Conservation (phyloP, 2,329 filamentous ascomycete genomes). For the Stemphylium lycopersici region DNA sequence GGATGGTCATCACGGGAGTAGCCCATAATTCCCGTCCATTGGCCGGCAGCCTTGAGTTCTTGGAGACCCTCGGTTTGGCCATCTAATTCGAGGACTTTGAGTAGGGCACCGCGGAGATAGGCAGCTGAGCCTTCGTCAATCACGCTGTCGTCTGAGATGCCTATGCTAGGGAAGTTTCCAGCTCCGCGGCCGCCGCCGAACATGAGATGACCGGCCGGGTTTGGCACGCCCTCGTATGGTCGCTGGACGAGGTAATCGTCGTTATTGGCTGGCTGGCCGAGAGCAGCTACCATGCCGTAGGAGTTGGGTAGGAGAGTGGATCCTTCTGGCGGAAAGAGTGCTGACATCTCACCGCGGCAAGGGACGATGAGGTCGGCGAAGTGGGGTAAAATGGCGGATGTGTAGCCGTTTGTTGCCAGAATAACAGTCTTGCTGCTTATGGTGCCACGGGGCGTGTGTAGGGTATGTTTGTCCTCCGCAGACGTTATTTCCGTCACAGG, state of each 20-base stretch:
- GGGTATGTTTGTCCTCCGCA: conserved; percentile 57
- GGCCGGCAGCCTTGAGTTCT: conserved; percentile 55
- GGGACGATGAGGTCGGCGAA: conserved; percentile 78
- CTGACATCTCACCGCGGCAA: conserved; percentile 74
- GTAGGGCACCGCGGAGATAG: conserved; percentile 60
- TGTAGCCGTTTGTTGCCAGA: conserved; percentile 84
- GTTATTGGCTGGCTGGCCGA: conserved; percentile 55
- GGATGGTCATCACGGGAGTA: conserved; percentile 68
- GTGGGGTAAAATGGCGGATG: conserved; percentile 72
- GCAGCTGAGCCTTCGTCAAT: conserved; percentile 62
- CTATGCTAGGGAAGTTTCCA: conserved; percentile 56
- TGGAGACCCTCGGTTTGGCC: conserved; percentile 44
- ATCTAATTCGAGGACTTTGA: conserved; percentile 45
- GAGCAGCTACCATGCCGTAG: conserved; percentile 67
- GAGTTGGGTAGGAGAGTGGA: conserved; percentile 59
- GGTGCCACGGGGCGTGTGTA: conserved; percentile 72
- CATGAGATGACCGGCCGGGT: conserved; percentile 64
- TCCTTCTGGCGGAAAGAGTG: conserved; percentile 63
- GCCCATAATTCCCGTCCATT: conserved; percentile 84
- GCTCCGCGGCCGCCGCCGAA: conserved; percentile 72
- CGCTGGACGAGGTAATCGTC: conserved; percentile 78
- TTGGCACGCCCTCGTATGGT: conserved; percentile 54
- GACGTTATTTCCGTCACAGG: conserved; percentile 57
- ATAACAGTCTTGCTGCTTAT: conserved; percentile 69
- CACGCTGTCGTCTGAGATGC: conserved; percentile 64